Evolutionary conservation across 495 filamentous ascomycete genomes (phyloP), one percentile per base, ranked within the genome.

Genomic region (Hypoxylon subgilvum): DNA sequence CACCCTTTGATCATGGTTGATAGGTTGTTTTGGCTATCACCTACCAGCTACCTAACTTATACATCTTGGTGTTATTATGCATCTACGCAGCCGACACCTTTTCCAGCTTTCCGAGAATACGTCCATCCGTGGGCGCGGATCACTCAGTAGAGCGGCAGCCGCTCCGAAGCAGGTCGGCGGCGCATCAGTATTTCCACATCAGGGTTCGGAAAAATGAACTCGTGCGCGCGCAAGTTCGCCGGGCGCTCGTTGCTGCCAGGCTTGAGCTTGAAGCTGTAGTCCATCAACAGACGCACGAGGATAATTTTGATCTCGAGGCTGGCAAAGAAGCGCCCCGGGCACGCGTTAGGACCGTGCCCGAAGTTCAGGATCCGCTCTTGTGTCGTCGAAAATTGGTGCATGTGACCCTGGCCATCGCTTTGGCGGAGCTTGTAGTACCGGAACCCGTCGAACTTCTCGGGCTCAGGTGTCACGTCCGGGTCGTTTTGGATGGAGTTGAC

Each of bases 201-300:
- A 12, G 51, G 53, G 9, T 68, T 16, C 2, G 32, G 21, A 3
- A 57, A 32, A 2, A 21, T 25, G 18, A 17, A 41, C 38, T 69
- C 48, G 23, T 61, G 30, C 9, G 60, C 18, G 51, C 12, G 12
- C 31, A 57, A 16, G 13, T 3, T 38, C 19, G 17, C 23, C 2
- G 53, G 53, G 32, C 13, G 8, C 4, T 3, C 3, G 3, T 46
- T 39, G 16, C 48, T 41, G 6, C 53, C 52, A 23, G 68, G 61
- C n/a, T n/a, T n/a, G 23, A 75, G 69, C 47, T 74, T 69, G 63
- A 74, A 73, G 14, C 80, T 78, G 35, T 76, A 80, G 35, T 76
- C 72, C 27, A 74, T 38, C 31, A 81, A 46, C 36, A 81, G 42
- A 32, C 76, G 71, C 16, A 69, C 74, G 17, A 80, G 22, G 25